Conservation (phyloP, 2,329 filamentous ascomycete species). For the Aspergillus fijiensis region DNA sequence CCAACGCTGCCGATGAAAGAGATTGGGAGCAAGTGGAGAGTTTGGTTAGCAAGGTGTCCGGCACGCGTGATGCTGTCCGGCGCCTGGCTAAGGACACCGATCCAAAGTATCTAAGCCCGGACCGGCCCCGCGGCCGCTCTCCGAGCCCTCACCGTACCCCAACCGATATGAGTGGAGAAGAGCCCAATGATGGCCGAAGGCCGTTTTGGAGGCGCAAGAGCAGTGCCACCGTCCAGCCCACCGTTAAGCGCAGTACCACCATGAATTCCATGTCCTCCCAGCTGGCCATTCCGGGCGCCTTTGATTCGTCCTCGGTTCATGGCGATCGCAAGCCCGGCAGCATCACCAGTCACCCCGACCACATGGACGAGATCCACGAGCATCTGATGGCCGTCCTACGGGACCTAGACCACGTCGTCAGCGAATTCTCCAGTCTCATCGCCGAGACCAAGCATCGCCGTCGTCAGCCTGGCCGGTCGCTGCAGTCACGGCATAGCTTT, state of each 20-base stretch:
- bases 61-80: conserved; percentile 83
- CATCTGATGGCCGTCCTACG: conserved; percentile 79
- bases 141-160: conserved; percentile 32
- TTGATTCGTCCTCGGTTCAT: conserved; percentile 27
- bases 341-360: conserved; percentile 40
- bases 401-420: conserved; percentile 79
- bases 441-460: conserved; percentile 76
- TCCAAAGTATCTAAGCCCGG: conserved; percentile 53
- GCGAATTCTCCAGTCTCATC: conserved; percentile 77
- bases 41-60: conserved; percentile 80
- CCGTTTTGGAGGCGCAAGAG: conserved; percentile 93
- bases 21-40: conserved; percentile 88
- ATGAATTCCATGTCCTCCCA: conserved; percentile 51
- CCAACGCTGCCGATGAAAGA: conserved; percentile 62
- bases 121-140: conserved; percentile 33
- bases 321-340: conserved; percentile 36
- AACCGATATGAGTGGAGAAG: conserved; percentile 36
- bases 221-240: conserved; percentile 49
- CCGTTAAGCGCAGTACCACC: conserved; percentile 47
- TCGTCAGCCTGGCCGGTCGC: conserved; percentile 54
- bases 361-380: conserved; percentile 71
- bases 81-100: conserved; percentile 83
- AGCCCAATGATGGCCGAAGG: conserved; percentile 55
- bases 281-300: conserved; percentile 44
- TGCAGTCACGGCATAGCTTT: conserved; percentile 65